Evolutionary conservation across 148 eudicot species (phyloP), one percentile per base, ranked within the genome.

Genomic region (Suaeda aralocaspica): DNA sequence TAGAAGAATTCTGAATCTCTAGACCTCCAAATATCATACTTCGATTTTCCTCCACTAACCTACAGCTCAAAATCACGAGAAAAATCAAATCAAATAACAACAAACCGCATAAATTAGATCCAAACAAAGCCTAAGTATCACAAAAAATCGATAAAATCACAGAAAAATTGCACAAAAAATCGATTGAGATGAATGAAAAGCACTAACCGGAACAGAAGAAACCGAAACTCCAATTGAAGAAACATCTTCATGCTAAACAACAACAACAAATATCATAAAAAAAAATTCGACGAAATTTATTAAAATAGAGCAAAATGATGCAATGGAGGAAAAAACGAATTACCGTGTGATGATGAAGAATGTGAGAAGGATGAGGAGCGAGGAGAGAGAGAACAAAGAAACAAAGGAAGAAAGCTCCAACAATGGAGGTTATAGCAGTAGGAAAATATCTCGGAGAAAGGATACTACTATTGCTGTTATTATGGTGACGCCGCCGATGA

Each of bases 401-500:
- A 22, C 81, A 80, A 64, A 88, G 30, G 62, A 92, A 76, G 50
- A 89, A 76, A 22, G 66, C 79, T 34, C 77, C 86, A 75, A 83
- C 84, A 6, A 81, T 29, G 66, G 79, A 76, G 62, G 79, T 73
- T 29, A 81, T 61, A 14, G 74, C 78, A 3, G 74, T 77, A 3
- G 84, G 84, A 58, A 87, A 53, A 18, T 80, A 77, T 39, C 67
- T 70, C 6, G 82, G 82, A 64, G 72, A 64, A 5, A 82, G 74
- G 75, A 55, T 28, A 73, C 62, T 71, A 45, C 34, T 15, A 58
- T 39, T 45, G 66, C 56, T 78, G 33, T 77, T 56, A 52, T 31
- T 16, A 31, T 82, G 88, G 83, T 84, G 93, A 72, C 98, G 96
- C 82, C 96, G 98, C 83, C 96, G 92, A 14, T 62, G 84, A 64